Conservation (phyloP, 495 filamentous ascomycete species). For the Aspergillus taichungensis region DNA sequence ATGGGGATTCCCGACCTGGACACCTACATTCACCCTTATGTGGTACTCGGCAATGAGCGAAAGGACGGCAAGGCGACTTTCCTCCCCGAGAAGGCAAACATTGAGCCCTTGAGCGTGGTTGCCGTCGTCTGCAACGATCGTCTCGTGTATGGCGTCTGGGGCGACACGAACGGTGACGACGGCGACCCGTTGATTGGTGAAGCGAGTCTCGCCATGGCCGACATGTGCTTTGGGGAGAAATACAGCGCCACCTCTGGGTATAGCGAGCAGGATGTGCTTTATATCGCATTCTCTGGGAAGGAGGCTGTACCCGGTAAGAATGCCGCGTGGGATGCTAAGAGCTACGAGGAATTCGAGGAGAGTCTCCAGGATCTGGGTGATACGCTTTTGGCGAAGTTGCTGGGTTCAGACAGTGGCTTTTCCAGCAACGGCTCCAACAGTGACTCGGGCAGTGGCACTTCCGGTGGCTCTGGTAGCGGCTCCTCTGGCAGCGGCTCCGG, state of each 20-base stretch:
- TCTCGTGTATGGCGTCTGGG: constrained; percentile 56
- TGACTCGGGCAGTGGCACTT: too few relatives aligned
- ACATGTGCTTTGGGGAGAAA: constrained; percentile 36
- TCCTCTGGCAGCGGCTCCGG: too few relatives aligned
- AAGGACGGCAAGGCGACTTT: constrained; percentile 16
- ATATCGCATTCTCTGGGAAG: constrained; percentile 41
- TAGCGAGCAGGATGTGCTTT: constrained; percentile 39
- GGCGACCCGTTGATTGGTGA: constrained; percentile 36
- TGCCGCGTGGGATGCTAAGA: constrained; percentile 38
- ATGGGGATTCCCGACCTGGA: constrained; percentile 47
- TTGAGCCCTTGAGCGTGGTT: constrained; percentile 52
- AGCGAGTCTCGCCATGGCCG: constrained; percentile 44
- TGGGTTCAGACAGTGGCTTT: too few relatives aligned
- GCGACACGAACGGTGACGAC: constrained; percentile 49
- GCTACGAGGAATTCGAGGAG: constrained; percentile 31
- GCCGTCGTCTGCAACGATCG: constrained; percentile 47
- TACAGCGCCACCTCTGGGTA: constrained; percentile 40
- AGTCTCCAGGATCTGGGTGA: constrained; percentile 36
- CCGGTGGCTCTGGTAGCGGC: too few relatives aligned
- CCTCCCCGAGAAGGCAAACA: constrained; percentile 39
- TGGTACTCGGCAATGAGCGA: constrained; percentile 54
- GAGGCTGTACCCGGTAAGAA: constrained; percentile 36
- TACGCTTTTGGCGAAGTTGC: constrained; percentile 5
- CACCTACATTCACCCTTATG: constrained; percentile 52
- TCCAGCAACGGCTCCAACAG: too few relatives aligned